phyloP scores from a whole-genome alignment of 2,329 filamentous ascomycete genomes.

The Aspergillus pseudoterreus region DNA sequence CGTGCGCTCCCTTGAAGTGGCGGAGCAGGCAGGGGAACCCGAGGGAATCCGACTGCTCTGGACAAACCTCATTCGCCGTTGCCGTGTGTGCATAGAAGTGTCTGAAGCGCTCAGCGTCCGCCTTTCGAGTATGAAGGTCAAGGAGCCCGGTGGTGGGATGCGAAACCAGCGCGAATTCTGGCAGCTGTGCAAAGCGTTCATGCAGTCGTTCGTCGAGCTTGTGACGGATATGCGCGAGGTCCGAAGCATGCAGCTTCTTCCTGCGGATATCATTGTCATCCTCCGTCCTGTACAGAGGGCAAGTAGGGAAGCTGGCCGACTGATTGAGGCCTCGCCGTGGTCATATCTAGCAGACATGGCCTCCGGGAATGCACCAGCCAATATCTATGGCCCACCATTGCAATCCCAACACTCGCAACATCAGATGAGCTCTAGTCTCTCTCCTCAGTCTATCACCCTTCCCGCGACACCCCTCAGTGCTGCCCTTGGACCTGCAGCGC shows the following conservation, averaged over 20 bases:
- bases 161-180: constrained; percentile 58
- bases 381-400: constrained; percentile 34
- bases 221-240: constrained; percentile 46
- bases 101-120: constrained; percentile 69
- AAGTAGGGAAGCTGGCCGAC: constrained; percentile 73
- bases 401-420: constrained; percentile 31
- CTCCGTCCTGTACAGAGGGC: constrained; percentile 78
- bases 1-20: constrained; percentile 58
- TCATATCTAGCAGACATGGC: constrained; percentile 50
- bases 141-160: constrained; percentile 71
- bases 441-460: constrained; percentile 54
- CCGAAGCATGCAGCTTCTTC: constrained; percentile 47
- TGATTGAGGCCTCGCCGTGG: constrained; percentile 66
- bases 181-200: constrained; percentile 64
- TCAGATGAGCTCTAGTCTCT: constrained; percentile 28
- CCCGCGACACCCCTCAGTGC: constrained; percentile 88
- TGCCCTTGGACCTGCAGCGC: constrained; percentile 81
- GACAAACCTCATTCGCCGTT: constrained; percentile 68
- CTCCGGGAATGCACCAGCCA: constrained; percentile 26
- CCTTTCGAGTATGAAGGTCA: constrained; percentile 77
- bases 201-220: constrained; percentile 47
- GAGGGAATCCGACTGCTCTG: constrained; percentile 63
- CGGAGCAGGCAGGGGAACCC: constrained; percentile 57
- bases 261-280: constrained; percentile 66
- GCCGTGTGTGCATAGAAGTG: constrained; percentile 65